A percentile compares a stretch with the other conserved stretches of the same genome.
These are phyloP conservation scores for Phalaenopsis equestris DNA, from an alignment of 106 monocot species.

Conservation along the genomic window DNA sequence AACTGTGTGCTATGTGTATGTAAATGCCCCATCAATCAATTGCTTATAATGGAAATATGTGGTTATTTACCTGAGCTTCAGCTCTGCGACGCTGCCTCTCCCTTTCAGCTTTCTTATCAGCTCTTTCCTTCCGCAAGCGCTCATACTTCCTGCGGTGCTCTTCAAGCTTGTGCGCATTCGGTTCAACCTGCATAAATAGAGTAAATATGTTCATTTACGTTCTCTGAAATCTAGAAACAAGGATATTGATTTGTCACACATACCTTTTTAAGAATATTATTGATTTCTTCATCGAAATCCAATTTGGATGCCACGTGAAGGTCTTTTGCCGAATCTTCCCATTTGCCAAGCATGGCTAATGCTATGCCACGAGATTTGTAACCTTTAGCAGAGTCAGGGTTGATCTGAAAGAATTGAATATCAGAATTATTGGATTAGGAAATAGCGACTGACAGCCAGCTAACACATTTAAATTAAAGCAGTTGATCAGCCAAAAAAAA, in stretches of 20 bases:
- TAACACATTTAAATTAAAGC: no score
- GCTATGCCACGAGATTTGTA: constrained; percentile 91
- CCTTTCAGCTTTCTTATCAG: constrained; percentile 63
- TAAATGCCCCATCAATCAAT: background rate
- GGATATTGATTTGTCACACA: background rate
- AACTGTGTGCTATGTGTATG: no score
- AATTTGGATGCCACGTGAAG: constrained; percentile 83
- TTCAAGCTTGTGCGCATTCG: constrained; percentile 93
- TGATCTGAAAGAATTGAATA: constrained; percentile 42
- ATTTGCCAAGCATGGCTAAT: constrained; percentile 76
- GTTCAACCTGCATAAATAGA: constrained; percentile 48
- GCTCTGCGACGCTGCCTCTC: constrained; percentile 70
- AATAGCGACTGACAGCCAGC: no score
- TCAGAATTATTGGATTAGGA: background rate
- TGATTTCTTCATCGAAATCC: constrained; percentile 94
- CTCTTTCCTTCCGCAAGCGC: constrained; percentile 67
- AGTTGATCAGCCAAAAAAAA: background rate
- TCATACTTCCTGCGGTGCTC: constrained; percentile 95
- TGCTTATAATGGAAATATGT: background rate
- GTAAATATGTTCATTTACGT: background rate
- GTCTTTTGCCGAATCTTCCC: constrained; percentile 91
- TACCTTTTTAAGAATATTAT: constrained; percentile 85
- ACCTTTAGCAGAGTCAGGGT: constrained; percentile 96
- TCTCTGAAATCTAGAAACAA: no score
- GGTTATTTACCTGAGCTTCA: constrained; percentile 66